Evolutionary conservation across 495 filamentous ascomycete genomes (phyloP).

Genomic region (Penicillium flavigenum): DNA sequence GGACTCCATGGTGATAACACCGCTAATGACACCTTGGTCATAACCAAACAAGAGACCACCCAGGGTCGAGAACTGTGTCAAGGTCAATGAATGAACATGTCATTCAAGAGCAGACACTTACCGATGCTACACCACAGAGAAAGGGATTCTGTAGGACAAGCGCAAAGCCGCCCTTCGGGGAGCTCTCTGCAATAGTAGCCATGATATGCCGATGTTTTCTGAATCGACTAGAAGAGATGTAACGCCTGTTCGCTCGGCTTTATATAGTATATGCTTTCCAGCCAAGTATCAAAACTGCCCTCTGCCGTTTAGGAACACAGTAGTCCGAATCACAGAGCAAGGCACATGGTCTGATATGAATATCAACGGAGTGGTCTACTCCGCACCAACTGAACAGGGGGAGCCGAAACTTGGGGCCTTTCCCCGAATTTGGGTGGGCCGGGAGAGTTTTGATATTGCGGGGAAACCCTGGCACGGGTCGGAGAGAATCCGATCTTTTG

Average conservation of each 20-base stretch:
- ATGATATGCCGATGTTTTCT: conserved; percentile 15
- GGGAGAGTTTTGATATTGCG: conserved; percentile 19
- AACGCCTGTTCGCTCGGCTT: background rate
- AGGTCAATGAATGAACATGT: background rate
- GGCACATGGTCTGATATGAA: background rate
- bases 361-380: conserved; percentile 23
- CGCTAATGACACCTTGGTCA: conserved; percentile 41
- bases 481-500: no score
- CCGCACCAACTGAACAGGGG: conserved; percentile 19
- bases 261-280: conserved; percentile 4
- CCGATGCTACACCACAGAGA: conserved; percentile 43
- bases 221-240: background rate
- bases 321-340: conserved; percentile 15
- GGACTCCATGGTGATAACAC: conserved; percentile 47
- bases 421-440: conserved; percentile 1
- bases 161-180: conserved; percentile 31
- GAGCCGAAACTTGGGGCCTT: conserved; percentile 13
- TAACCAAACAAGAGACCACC: conserved; percentile 58
- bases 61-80: conserved; percentile 45
- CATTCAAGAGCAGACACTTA: conserved; percentile 17
- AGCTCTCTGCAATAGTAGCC: conserved; percentile 18
- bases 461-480: conserved; percentile 13
- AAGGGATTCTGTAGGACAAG: conserved; percentile 42
- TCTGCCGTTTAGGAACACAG: conserved; percentile 12
- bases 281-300: no score